Evolutionary conservation across 78 protist species (phyloP).

Genomic region (Polysphondylium violaceum): DNA sequence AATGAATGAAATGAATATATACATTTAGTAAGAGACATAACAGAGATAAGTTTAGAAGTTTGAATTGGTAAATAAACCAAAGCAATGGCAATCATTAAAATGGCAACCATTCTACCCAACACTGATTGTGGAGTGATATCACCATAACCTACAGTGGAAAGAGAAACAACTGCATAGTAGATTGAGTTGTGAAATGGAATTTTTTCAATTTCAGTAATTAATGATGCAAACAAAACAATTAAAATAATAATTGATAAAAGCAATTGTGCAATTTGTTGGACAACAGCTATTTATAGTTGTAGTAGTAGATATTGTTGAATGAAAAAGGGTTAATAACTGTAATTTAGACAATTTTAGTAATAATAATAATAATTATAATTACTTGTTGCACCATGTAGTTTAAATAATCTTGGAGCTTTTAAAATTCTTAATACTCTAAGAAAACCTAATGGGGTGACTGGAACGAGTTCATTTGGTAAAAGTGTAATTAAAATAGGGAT

Average conservation of each 20-base stretch:
- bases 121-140: conserved; percentile 58
- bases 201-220: conserved; percentile 57
- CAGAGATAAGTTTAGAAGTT: not conserved
- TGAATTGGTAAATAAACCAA: conserved; percentile 42
- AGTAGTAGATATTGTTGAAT: not conserved
- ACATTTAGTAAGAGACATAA: not conserved
- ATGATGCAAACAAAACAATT: conserved; percentile 73
- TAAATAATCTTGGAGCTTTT: conserved; percentile 78
- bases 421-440: conserved; percentile 65
- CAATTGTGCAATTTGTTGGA: conserved; percentile 32
- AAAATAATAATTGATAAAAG: conserved; percentile 43
- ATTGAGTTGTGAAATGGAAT: conserved; percentile 27
- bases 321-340: not conserved
- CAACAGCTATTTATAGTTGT: not conserved
- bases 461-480: conserved; percentile 31
- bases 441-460: conserved; percentile 71
- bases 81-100: conserved; percentile 29
- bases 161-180: conserved; percentile 66
- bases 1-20: not conserved
- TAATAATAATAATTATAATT: conserved; percentile 7
- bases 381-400: conserved; percentile 69
- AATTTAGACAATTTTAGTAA: not conserved
- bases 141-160: conserved; percentile 82
- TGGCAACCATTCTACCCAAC: conserved; percentile 35
- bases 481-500: conserved; percentile 61